Base-by-base conservation (phyloP, 192 early-diverging fungal species). In the Coemansia sp. region DNA sequence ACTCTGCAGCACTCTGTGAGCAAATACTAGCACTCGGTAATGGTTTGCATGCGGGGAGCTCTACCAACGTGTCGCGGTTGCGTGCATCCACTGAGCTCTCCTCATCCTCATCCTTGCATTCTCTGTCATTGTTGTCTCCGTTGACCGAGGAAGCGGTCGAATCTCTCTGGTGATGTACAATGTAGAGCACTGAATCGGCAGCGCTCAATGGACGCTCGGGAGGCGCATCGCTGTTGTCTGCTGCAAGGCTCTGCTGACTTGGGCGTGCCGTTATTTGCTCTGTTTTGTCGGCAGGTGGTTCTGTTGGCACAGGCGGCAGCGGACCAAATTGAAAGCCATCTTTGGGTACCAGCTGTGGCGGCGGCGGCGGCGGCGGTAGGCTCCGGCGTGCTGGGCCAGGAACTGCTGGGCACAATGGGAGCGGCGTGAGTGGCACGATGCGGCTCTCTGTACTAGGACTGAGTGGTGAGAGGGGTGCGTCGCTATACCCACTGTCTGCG, bases 51-150 rank as follows among this genome's bases (percentile, higher is more conserved):
- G n/a, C n/a, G n/a, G 23, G 29, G 19, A 48, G 17, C 32, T 67
- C 47, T 28, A 68, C 65, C 22, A 68, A 45, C 43, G 65, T 68
- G 45, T 68, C 53, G 25, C 65, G 33, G 46, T 48, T 54, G n/a
- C n/a, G n/a, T n/a, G n/a, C n/a, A n/a, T n/a, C n/a, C n/a, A n/a
- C n/a, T n/a, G n/a, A n/a, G n/a, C n/a, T n/a, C n/a, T n/a, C n/a
- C n/a, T n/a, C n/a, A n/a, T n/a, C n/a, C n/a, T n/a, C n/a, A n/a
- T n/a, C n/a, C n/a, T n/a, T n/a, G n/a, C n/a, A n/a, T 17, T 53
- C 28, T 11, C 25, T 39, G 15, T 30, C 39, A 11, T 39, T 28
- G 26, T 32, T 32, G 28, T 18, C 19, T 20, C 25, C 18, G 29
- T 30, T 28, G n/a, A n/a, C n/a, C n/a, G n/a, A n/a, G n/a, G n/a